Conservation (phyloP, 2,329 filamentous ascomycete genomes). For the Paraphaeosphaeria minitans region DNA sequence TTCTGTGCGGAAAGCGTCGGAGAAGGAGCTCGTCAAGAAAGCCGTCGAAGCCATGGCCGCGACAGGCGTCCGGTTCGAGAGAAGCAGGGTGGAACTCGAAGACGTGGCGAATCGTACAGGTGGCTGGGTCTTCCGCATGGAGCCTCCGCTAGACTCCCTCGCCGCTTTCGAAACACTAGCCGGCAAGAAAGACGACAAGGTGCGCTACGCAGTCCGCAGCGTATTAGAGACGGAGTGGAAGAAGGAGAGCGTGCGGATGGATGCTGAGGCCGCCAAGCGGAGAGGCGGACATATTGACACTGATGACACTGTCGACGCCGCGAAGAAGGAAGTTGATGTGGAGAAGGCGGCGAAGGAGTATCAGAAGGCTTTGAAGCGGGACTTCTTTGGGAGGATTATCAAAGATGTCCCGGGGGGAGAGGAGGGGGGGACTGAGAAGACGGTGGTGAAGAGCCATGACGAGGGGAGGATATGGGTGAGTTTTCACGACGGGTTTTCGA, state of each 20-base stretch:
- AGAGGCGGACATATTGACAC: slow-evolving; percentile 41
- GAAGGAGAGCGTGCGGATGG: slow-evolving; percentile 70
- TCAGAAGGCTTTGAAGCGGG: slow-evolving; percentile 63
- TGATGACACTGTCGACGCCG: slow-evolving; percentile 20
- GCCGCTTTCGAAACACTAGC: slow-evolving; percentile 73
- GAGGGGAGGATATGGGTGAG: slow-evolving; percentile 79
- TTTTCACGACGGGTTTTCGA: slow-evolving; percentile 88
- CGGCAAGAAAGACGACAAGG: slow-evolving; percentile 67
- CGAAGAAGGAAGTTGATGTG: slow-evolving; percentile 20
- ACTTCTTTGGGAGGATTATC: slow-evolving; percentile 84
- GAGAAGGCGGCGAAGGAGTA: slow-evolving; percentile 31
- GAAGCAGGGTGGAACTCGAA: slow-evolving; percentile 76
- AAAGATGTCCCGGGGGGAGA: slow-evolving; percentile 50
- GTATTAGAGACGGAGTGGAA: slow-evolving; percentile 90
- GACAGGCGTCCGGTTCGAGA: slow-evolving; percentile 79
- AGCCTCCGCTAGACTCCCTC: slow-evolving; percentile 84
- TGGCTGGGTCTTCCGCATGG: slow-evolving; percentile 90
- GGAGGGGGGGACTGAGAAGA: slow-evolving; percentile 50
- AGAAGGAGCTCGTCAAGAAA: slow-evolving; percentile 78
- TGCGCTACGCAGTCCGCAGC: slow-evolving; percentile 90
- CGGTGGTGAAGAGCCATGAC: slow-evolving; percentile 42
- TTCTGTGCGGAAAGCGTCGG: slow-evolving; percentile 84
- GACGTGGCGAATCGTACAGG: slow-evolving; percentile 54
- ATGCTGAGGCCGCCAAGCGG: slow-evolving; percentile 68
- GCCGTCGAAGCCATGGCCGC: slow-evolving; percentile 84